These are phyloP conservation scores for Plantago coronopus DNA, from an alignment of 305 asterid genomes.

Conservation along the genomic window DNA sequence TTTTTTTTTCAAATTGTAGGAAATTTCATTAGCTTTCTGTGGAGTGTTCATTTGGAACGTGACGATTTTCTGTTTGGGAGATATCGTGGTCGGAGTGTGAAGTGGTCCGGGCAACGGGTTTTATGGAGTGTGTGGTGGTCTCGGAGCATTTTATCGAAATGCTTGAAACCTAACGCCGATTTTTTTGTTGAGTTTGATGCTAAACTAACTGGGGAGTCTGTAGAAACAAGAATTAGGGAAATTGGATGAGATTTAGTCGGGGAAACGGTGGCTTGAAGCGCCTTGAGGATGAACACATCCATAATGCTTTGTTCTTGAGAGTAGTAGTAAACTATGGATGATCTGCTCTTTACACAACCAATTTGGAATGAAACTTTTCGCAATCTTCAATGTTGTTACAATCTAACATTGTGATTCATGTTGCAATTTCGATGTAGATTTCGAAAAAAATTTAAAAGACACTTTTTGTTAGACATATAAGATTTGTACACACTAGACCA, in stretches of 20 bases:
- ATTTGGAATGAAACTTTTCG: not conserved
- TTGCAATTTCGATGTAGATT: not conserved
- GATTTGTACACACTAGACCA: too few relatives aligned
- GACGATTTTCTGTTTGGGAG: slow-evolving; percentile 26
- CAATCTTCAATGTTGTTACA: not conserved
- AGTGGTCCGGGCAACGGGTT: slow-evolving; percentile 47
- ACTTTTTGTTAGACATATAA: too few relatives aligned
- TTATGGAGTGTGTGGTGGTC: slow-evolving; percentile 35
- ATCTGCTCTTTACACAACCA: not conserved
- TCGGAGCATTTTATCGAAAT: slow-evolving; percentile 37
- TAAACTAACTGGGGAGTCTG: slow-evolving; percentile 27
- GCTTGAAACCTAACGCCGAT: slow-evolving; percentile 17
- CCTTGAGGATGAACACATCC: slow-evolving; percentile 63
- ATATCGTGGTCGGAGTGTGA: slow-evolving; percentile 31
- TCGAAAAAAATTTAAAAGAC: too few relatives aligned
- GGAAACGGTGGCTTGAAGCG: slow-evolving; percentile 27
- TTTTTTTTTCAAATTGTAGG: slow-evolving; percentile 28
- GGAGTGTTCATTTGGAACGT: slow-evolving; percentile 22
- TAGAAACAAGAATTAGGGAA: slow-evolving; percentile 39
- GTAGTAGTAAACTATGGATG: not conserved
- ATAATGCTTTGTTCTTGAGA: not conserved
- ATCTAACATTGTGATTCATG: not conserved
- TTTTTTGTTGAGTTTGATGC: slow-evolving; percentile 19
- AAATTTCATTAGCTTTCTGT: slow-evolving; percentile 54
- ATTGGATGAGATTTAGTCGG: slow-evolving; percentile 33